Conservation (phyloP, 805 yeast species). For the Metschnikowia similis region DNA sequence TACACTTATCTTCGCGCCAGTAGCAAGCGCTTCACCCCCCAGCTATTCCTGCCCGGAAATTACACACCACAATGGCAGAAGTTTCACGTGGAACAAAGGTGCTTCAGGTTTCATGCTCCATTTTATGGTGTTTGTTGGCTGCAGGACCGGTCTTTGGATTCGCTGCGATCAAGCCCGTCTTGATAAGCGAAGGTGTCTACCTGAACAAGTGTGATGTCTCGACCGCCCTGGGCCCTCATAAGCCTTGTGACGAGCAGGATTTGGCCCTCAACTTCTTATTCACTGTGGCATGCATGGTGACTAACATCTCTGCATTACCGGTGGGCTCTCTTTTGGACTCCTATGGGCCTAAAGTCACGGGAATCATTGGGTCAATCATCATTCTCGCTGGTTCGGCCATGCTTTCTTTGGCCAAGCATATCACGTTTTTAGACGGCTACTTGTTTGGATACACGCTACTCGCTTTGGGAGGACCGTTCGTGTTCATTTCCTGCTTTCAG, state of each 20-base stretch:
- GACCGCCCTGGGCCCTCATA: conserved; percentile 5
- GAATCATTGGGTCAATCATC: conserved; percentile 64
- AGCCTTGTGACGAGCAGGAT: conserved; percentile 70
- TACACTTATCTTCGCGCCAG: not conserved
- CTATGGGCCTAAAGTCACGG: conserved; percentile 78
- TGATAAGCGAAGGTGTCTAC: conserved; percentile 76
- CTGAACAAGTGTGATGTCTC: conserved; percentile 48
- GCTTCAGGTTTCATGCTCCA: conserved; percentile 66
- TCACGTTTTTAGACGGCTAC: conserved; percentile 56
- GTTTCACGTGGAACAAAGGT: conserved; percentile 27
- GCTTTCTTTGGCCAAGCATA: conserved; percentile 36
- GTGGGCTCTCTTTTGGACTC: conserved; percentile 78
- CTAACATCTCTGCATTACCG: conserved; percentile 76
- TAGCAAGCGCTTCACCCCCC: not conserved
- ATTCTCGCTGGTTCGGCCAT: conserved; percentile 53
- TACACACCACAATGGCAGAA: conserved; percentile 8
- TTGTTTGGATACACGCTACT: conserved; percentile 67
- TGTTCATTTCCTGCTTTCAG: conserved; percentile 85
- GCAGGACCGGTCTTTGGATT: conserved; percentile 96
- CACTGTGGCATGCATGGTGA: conserved; percentile 80
- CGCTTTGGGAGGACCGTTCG: conserved; percentile 93
- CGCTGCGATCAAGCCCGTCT: conserved; percentile 86
- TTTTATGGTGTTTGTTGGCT: conserved; percentile 81
- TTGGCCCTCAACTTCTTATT: conserved; percentile 76
- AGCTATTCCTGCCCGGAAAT: not conserved